Evolutionary conservation across 345 rosid genomes (phyloP).

Genomic region (Arabidopsis arenosa): DNA sequence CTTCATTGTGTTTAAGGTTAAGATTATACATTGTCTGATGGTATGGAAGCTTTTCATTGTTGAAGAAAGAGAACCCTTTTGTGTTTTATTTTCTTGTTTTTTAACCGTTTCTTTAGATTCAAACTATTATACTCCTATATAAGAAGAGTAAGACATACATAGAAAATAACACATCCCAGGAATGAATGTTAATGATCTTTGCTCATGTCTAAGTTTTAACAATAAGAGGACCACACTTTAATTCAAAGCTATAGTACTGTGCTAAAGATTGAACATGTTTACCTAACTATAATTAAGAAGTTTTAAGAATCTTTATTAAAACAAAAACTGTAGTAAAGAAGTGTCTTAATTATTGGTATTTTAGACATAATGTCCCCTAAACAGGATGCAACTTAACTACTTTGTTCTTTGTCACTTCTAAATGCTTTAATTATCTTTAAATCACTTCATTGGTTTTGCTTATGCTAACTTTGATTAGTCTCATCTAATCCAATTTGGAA

Average conservation of each 20-base stretch:
- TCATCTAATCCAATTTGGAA: conserved; percentile 5
- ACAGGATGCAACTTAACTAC: conserved; percentile 52
- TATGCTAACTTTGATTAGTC: neutral
- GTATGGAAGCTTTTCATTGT: conserved; percentile 18
- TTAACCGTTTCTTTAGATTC: no score
- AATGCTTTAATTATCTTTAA: neutral
- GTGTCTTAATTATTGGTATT: conserved; percentile 33
- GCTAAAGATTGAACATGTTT: conserved; percentile 50
- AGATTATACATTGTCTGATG: conserved; percentile 25
- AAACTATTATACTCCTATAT: no score
- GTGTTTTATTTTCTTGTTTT: no score
- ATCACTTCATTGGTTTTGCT: conserved; percentile 4
- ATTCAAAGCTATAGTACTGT: neutral
- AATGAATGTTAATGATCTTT: neutral
- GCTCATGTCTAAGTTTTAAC: neutral
- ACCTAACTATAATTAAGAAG: conserved; percentile 47
- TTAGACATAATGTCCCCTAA: conserved; percentile 68
- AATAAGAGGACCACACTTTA: neutral
- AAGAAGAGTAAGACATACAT: no score
- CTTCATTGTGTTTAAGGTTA: neutral
- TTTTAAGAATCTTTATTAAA: no score
- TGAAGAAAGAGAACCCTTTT: neutral
- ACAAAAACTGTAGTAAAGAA: neutral
- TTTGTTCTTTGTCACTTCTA: conserved; percentile 11
- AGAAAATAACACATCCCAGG: neutral